phyloP scores from a whole-genome alignment of 352 stramenopile species.

The Globisporangium recalcitrans region DNA sequence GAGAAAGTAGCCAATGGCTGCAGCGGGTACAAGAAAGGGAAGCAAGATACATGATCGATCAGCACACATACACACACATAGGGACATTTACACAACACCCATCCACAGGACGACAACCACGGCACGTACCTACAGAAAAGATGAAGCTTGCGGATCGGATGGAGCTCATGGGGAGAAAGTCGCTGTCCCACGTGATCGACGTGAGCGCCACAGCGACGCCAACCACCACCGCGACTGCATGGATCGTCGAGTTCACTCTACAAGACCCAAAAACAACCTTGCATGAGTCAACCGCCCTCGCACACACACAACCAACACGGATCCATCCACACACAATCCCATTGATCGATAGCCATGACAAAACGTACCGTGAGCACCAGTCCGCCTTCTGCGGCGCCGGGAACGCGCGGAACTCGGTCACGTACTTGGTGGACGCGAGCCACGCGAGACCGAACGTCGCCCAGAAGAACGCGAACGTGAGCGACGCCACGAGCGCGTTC shows the following conservation, averaged over 20 bases:
- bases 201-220: conserved; percentile 61
- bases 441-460: conserved; percentile 57
- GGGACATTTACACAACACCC: background rate
- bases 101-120: background rate
- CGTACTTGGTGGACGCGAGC: conserved; percentile 43
- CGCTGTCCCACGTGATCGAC: conserved; percentile 53
- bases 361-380: conserved; percentile 70
- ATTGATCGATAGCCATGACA: background rate
- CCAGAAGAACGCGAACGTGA: conserved; percentile 71
- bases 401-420: conserved; percentile 61
- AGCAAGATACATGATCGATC: background rate
- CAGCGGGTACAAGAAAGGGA: conserved; percentile 10
- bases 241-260: conserved; percentile 80
- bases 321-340: background rate
- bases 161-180: conserved; percentile 70
- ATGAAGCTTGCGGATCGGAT: conserved; percentile 71
- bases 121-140: conserved; percentile 67
- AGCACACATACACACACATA: background rate
- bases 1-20: conserved; percentile 77
- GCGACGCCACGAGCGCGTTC: conserved; percentile 51
- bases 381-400: conserved; percentile 66
- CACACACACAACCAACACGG: too few species aligned
- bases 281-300: background rate
- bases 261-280: too few species aligned
- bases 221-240: conserved; percentile 56